Conservation (phyloP, 129 eudicot species). For the Flaveria brownii region DNA sequence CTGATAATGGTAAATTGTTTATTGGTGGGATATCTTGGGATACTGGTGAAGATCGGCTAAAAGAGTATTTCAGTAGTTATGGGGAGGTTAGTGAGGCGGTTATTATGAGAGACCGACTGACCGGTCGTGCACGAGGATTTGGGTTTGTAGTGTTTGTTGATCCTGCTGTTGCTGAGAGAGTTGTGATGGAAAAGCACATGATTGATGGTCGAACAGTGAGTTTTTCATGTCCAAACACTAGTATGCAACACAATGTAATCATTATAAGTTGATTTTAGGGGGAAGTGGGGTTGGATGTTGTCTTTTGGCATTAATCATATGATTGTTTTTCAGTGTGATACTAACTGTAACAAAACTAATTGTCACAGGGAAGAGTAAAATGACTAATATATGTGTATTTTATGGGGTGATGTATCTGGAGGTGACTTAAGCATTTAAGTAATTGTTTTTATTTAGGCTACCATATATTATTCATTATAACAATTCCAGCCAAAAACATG, state of each 20-base stretch:
- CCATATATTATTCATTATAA: not conserved
- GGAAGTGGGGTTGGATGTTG: not conserved
- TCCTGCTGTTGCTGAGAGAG: constrained; percentile 76
- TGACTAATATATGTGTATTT: too few species aligned
- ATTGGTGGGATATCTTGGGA: constrained; percentile 94
- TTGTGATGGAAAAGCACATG: constrained; percentile 78
- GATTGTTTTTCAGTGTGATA: not conserved
- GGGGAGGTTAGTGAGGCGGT: constrained; percentile 77
- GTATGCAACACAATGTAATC: constrained; percentile 16
- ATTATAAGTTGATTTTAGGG: not conserved
- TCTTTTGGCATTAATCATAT: not conserved
- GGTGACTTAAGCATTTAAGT: not conserved
- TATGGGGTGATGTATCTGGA: not conserved
- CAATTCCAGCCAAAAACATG: not conserved
- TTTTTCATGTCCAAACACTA: constrained; percentile 7
- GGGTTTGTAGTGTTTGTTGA: constrained; percentile 82
- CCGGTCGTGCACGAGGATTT: constrained; percentile 86
- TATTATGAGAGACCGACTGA: constrained; percentile 80
- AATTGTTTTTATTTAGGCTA: too few species aligned
- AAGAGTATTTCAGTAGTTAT: constrained; percentile 61
- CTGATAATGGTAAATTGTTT: constrained; percentile 72
- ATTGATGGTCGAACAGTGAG: constrained; percentile 85
- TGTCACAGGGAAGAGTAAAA: not conserved
- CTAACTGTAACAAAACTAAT: too few species aligned
- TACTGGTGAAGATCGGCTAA: constrained; percentile 77